Percentiles rank a stretch among this genome's conserved stretches.
Evolutionary conservation across 495 filamentous ascomycete species (phyloP).

Genomic region (Venustampulla echinocandica): DNA sequence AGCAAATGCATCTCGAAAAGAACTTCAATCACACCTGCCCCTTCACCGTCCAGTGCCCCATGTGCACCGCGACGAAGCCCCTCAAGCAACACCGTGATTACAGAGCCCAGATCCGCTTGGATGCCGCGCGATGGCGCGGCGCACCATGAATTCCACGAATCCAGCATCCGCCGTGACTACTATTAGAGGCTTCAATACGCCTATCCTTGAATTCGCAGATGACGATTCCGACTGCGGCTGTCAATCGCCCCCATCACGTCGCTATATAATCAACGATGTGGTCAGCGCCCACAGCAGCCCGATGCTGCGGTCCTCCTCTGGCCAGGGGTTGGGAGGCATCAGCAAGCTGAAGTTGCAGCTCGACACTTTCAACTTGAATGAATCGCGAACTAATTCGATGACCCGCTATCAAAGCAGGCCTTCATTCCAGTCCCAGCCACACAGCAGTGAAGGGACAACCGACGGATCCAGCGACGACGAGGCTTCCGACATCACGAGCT

Average conservation of each 20-base stretch:
- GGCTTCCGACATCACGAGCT: slow-evolving; percentile 45
- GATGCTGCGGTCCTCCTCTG: slow-evolving; percentile 46
- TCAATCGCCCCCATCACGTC: slow-evolving; percentile 20
- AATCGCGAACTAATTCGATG: slow-evolving; percentile 26
- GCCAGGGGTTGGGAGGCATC: slow-evolving; percentile 54
- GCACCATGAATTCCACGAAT: slow-evolving; percentile 20
- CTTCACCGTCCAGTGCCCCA: slow-evolving; percentile 14
- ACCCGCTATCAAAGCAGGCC: slow-evolving; percentile 20
- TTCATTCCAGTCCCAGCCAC: slow-evolving; percentile 12
- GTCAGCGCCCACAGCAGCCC: slow-evolving; percentile 54
- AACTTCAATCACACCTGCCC: slow-evolving; percentile 6
- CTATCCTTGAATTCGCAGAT: slow-evolving; percentile 63
- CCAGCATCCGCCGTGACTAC: slow-evolving; percentile 58
- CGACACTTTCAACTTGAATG: slow-evolving; percentile 49
- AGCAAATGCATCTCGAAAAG: slow-evolving; percentile 25
- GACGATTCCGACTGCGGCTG: slow-evolving; percentile 66
- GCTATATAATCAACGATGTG: slow-evolving; percentile 38
- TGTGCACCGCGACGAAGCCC: slow-evolving; percentile 22
- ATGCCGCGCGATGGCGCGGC: slow-evolving; percentile 21
- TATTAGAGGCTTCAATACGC: slow-evolving; percentile 71
- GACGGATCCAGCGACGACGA: slow-evolving; percentile 21
- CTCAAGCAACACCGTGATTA: slow-evolving; percentile 23
- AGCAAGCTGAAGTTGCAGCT: slow-evolving; percentile 70
- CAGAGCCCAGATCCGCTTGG: slow-evolving; percentile 20
- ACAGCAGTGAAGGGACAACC: slow-evolving; percentile 24